These are phyloP conservation scores for Raffaelea albimanens DNA, from an alignment of 2,329 filamentous ascomycete genomes.

Conservation along the genomic window DNA sequence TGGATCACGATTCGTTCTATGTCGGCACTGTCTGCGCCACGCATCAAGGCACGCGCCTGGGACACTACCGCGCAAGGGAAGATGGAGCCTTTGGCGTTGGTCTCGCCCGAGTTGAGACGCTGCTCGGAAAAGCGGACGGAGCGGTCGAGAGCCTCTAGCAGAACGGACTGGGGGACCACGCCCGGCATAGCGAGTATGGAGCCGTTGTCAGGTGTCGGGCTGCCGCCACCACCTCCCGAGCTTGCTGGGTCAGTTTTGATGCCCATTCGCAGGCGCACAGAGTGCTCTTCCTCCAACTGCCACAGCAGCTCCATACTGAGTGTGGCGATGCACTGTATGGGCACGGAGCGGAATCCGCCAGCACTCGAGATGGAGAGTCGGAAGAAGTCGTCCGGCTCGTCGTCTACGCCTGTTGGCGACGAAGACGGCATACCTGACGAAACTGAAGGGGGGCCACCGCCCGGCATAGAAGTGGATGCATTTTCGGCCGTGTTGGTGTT, in stretches of 20 bases:
- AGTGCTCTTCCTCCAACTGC: constrained; percentile 31
- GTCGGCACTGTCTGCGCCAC: constrained; percentile 24
- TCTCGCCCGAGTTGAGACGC: constrained; percentile 26
- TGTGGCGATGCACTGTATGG: constrained; percentile 28
- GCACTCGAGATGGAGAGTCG: constrained; percentile 30
- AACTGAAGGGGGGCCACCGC: too few relatives aligned
- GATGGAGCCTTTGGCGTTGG: constrained; percentile 44
- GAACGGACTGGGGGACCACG: constrained; percentile 8
- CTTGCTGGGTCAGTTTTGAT: neutral
- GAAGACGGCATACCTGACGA: neutral
- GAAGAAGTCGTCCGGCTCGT: constrained; percentile 23
- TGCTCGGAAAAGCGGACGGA: constrained; percentile 7
- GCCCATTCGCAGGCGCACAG: constrained; percentile 14
- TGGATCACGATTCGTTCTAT: constrained; percentile 23
- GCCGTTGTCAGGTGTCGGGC: neutral
- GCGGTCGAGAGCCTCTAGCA: constrained; percentile 11
- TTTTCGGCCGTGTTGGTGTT: neutral
- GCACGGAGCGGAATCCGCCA: constrained; percentile 32
- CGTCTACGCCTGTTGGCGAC: constrained; percentile 5
- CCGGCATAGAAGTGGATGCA: too few relatives aligned
- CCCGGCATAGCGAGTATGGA: constrained; percentile 12
- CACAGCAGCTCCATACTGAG: constrained; percentile 36
- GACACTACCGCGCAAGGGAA: constrained; percentile 27
- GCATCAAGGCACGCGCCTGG: constrained; percentile 31
- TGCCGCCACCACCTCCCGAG: neutral